A percentile compares a stretch with the other conserved stretches of the same genome.
Conservation (phyloP, 2,329 filamentous ascomycete genomes). For the Chalara sp. region DNA sequence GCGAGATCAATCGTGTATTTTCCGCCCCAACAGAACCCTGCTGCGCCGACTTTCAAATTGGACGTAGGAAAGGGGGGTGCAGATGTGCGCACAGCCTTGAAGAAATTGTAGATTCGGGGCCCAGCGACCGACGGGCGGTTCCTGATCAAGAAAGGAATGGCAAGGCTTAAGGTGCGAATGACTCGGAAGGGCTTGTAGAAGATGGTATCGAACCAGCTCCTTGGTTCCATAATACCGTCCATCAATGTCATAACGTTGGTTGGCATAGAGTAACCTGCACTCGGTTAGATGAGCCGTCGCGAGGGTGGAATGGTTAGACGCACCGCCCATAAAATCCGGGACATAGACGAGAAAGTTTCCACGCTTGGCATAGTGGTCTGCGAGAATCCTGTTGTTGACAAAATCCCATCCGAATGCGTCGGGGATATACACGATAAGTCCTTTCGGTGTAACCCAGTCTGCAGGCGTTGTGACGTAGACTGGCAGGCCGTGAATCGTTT, state of each 20-base stretch:
- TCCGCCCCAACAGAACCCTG: conserved; percentile 60
- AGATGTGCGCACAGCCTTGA: conserved; percentile 28
- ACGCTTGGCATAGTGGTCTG: conserved; percentile 40
- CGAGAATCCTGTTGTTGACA: conserved; percentile 39
- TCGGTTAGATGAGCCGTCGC: background rate
- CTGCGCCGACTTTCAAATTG: conserved; percentile 39
- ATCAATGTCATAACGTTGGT: background rate
- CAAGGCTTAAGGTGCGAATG: conserved; percentile 35
- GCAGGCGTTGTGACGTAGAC: conserved; percentile 37
- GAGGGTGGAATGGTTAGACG: background rate
- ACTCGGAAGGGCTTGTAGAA: conserved; percentile 30
- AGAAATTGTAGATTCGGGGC: conserved; percentile 32
- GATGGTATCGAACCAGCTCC: conserved; percentile 4
- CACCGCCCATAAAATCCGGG: conserved; percentile 45
- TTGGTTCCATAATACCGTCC: background rate
- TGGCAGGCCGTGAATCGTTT: conserved; percentile 35
- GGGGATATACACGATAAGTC: conserved; percentile 40
- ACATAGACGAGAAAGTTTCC: conserved; percentile 39
- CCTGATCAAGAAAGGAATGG: conserved; percentile 20
- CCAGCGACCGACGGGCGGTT: conserved; percentile 22
- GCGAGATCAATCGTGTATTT: conserved; percentile 44
- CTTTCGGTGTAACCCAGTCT: conserved; percentile 28
- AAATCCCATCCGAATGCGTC: conserved; percentile 46
- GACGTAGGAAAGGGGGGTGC: conserved; percentile 20
- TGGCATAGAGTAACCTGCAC: background rate